Evolutionary conservation across 805 yeast genomes (phyloP).

Genomic region (Saccharomycopsis sp.): DNA sequence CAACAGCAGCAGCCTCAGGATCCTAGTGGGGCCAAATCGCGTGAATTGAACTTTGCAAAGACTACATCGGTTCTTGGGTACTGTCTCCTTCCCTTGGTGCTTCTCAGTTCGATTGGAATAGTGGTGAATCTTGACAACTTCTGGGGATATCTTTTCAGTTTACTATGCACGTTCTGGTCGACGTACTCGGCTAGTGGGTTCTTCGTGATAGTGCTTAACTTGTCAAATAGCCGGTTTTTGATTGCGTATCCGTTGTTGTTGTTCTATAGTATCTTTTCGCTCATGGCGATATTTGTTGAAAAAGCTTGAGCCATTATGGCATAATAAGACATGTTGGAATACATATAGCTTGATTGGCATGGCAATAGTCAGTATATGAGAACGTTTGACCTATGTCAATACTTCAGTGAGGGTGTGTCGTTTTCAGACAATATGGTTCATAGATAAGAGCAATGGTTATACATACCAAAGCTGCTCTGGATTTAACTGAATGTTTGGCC

Average conservation of each 20-base stretch:
- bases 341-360: too few species aligned
- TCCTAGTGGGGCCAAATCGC: constrained; percentile 6
- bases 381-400: too few species aligned
- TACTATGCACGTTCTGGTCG: constrained; percentile 76
- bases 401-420: too few species aligned
- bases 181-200: constrained; percentile 91
- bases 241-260: constrained; percentile 90
- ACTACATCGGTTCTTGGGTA: constrained; percentile 93
- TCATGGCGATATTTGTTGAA: constrained; percentile 84
- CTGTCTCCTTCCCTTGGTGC: constrained; percentile 84
- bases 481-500: too few species aligned
- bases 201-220: constrained; percentile 75
- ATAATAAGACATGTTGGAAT: too few species aligned
- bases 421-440: too few species aligned
- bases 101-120: constrained; percentile 66
- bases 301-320: too few species aligned
- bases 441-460: too few species aligned
- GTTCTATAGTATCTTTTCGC: constrained; percentile 89
- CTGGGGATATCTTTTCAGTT: constrained; percentile 64
- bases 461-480: too few species aligned
- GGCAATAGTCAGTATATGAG: too few species aligned
- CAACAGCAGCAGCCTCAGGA: constrained; percentile 12
- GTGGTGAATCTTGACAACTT: constrained; percentile 61
- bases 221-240: constrained; percentile 79
- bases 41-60: constrained; percentile 42